Percentiles rank a stretch among this genome's conserved stretches.
Evolutionary conservation across 495 filamentous ascomycete genomes (phyloP).

Genomic region (Penicillium taxi): DNA sequence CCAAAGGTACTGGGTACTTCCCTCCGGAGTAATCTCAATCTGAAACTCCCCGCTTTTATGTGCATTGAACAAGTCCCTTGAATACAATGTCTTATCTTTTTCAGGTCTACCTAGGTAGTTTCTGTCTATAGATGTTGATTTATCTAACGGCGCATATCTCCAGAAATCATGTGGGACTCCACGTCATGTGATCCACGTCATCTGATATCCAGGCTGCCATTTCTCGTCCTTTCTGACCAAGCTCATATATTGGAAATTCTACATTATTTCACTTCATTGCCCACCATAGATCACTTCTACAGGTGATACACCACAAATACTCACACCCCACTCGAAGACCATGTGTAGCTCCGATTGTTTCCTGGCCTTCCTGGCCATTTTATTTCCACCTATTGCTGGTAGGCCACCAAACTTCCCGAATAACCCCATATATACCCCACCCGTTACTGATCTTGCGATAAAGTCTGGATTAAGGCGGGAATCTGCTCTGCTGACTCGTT

Average conservation of each 20-base stretch:
- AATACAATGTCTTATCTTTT: no score
- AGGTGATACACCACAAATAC: constrained; percentile 14
- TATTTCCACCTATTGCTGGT: constrained; percentile 93
- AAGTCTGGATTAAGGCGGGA: constrained; percentile 94
- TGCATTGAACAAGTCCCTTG: no score
- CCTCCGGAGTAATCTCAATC: no score
- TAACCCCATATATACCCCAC: constrained; percentile 2
- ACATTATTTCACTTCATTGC: background rate
- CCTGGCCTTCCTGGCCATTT: constrained; percentile 75
- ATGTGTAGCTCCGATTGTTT: constrained; percentile 81
- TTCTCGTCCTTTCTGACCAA: background rate
- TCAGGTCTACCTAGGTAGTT: no score
- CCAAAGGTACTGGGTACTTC: no score
- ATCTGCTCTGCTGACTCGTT: constrained; percentile 88
- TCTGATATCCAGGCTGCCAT: constrained; percentile 17
- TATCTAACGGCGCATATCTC: no score
- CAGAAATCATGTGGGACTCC: background rate
- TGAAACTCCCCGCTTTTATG: no score
- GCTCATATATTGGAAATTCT: constrained; percentile 2
- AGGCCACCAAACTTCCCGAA: constrained; percentile 26
- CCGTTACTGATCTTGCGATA: constrained; percentile 8
- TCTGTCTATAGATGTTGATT: no score
- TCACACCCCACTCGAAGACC: constrained; percentile 9
- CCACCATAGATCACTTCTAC: no score
- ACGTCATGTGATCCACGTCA: constrained; percentile 19